Evolutionary conservation across 768 basidiomycete genomes (phyloP).

Genomic region (Cyclocybe cylindracea): DNA sequence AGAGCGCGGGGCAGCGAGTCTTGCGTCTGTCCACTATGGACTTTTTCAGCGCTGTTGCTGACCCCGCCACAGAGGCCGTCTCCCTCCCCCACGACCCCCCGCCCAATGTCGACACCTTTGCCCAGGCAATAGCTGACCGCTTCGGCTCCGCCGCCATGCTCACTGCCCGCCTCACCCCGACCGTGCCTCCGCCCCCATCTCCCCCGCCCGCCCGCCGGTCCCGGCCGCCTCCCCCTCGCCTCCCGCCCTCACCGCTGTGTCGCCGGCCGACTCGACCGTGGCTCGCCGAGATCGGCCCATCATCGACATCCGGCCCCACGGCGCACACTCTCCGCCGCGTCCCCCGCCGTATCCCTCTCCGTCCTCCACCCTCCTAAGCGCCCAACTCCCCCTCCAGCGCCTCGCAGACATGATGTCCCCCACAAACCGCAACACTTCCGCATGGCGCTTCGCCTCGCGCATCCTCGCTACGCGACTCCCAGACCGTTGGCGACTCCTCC

Average conservation of each 20-base stretch:
- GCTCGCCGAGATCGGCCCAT: conserved; percentile 32
- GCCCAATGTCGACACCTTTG: conserved; percentile 42
- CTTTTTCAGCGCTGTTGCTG: conserved; percentile 41
- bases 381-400: conserved; percentile 78
- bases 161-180: conserved; percentile 29
- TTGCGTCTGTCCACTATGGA: conserved; percentile 28
- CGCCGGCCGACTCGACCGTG: no score
- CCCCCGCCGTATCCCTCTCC: conserved; percentile 79
- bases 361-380: conserved; percentile 96
- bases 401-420: conserved; percentile 78
- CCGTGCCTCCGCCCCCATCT: conserved; percentile 3
- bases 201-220: conserved; percentile 12
- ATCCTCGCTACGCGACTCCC: conserved; percentile 81
- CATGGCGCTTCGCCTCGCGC: conserved; percentile 56
- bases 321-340: conserved; percentile 68
- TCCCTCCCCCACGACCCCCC: conserved; percentile 21
- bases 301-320: conserved; percentile 88
- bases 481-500: conserved; percentile 55
- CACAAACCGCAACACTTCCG: conserved; percentile 51
- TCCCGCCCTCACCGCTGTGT: conserved; percentile 26
- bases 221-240: conserved; percentile 8
- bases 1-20: neutral
- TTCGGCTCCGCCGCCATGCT: conserved; percentile 37
- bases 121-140: conserved; percentile 52
- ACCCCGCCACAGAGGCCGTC: conserved; percentile 7